Conservation (phyloP, 192 early-diverging fungal species). For the Allomyces macrogynus region DNA sequence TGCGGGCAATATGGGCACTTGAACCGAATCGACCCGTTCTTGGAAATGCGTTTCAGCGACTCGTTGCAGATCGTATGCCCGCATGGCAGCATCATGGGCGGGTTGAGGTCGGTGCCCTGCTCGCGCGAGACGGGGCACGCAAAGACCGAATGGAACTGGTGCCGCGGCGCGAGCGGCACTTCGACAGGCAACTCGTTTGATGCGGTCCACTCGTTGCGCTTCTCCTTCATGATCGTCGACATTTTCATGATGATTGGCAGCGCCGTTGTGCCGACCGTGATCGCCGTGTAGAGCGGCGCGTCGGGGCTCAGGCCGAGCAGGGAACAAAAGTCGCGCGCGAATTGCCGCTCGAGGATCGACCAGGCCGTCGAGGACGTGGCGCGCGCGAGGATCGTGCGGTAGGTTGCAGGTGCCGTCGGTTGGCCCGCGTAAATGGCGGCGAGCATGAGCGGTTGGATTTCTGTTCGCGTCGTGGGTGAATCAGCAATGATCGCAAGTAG, state of each 20-base stretch:
- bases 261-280: conserved; percentile 63
- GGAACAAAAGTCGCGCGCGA: conserved; percentile 61
- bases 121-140: conserved; percentile 94
- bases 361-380: conserved; percentile 13
- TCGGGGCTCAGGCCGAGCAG: conserved; percentile 49
- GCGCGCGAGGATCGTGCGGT: conserved; percentile 25
- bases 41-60: conserved; percentile 59
- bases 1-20: conserved; percentile 97
- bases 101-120: conserved; percentile 71
- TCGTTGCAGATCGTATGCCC: conserved; percentile 93
- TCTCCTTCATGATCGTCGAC: conserved; percentile 66
- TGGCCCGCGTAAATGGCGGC: conserved; percentile 24
- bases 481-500: not conserved
- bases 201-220: conserved; percentile 74
- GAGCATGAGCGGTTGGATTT: conserved; percentile 33
- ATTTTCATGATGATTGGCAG: conserved; percentile 85
- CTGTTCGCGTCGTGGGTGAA: conserved; percentile 6
- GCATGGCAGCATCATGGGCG: conserved; percentile 94
- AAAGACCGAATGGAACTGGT: conserved; percentile 88
- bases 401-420: conserved; percentile 34
- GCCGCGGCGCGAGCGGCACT: conserved; percentile 63
- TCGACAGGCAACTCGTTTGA: conserved; percentile 81
- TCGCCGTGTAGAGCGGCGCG: conserved; percentile 48
- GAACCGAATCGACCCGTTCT: conserved; percentile 48
- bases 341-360: conserved; percentile 29